Conservation (phyloP, 1,139 yeast species). For the Pichia sp. region DNA sequence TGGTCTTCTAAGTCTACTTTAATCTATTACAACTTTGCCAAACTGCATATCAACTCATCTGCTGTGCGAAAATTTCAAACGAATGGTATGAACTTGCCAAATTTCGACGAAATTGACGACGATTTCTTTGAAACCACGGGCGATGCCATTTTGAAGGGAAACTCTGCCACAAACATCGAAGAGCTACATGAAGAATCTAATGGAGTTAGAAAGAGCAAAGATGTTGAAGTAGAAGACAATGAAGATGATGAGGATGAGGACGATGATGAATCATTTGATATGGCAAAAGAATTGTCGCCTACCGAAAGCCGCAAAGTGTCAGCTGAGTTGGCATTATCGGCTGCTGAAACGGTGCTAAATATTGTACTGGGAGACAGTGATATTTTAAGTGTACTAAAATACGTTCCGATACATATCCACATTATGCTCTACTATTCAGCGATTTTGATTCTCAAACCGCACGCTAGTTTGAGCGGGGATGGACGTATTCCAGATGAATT, state of each 20-base stretch:
- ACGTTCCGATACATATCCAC: conserved; percentile 69
- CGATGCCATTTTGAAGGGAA: conserved; percentile 2
- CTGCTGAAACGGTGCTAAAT: conserved; percentile 61
- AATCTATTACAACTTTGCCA: conserved; percentile 69
- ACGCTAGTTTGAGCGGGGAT: conserved; percentile 32
- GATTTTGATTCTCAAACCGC: conserved; percentile 50
- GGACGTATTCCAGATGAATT: neutral
- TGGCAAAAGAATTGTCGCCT: conserved; percentile 36
- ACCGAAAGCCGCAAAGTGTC: conserved; percentile 37
- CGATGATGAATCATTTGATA: conserved; percentile 31
- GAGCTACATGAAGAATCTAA: conserved; percentile 8
- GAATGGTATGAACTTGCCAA: conserved; percentile 38
- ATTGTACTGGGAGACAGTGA: conserved; percentile 59
- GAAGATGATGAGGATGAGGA: conserved; percentile 17
- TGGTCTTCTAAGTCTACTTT: conserved; percentile 72
- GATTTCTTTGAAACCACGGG: conserved; percentile 28
- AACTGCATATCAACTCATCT: conserved; percentile 64
- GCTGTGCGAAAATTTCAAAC: conserved; percentile 48
- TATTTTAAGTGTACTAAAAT: conserved; percentile 52
- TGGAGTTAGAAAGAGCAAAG: conserved; percentile 10
- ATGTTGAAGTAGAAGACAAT: conserved; percentile 19
- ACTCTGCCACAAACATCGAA: neutral
- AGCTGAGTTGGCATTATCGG: conserved; percentile 51
- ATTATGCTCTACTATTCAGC: conserved; percentile 70
- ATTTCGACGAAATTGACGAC: conserved; percentile 32